phyloP scores from a whole-genome alignment of 352 stramenopile species.

The Phytopythium kandeliae region DNA sequence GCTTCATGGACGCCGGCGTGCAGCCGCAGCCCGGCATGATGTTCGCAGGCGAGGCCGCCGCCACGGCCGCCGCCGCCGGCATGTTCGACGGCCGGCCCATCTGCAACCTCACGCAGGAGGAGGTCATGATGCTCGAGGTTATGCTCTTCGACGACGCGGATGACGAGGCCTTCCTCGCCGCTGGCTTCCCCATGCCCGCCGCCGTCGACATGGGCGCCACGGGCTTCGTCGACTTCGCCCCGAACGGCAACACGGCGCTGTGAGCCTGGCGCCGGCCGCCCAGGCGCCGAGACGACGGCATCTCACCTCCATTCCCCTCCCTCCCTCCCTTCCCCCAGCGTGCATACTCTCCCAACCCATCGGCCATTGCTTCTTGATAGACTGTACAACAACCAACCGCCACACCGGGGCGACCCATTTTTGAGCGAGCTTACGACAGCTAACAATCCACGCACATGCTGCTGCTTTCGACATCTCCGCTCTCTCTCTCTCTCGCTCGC shows the following conservation, averaged over 20 bases:
- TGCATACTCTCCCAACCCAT: background rate
- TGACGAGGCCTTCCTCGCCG: constrained; percentile 15
- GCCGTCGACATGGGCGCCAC: background rate
- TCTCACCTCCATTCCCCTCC: too few relatives aligned
- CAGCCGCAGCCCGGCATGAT: constrained; percentile 9
- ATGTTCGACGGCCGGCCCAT: constrained; percentile 37
- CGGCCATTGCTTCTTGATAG: constrained; percentile 23
- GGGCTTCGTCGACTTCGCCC: constrained; percentile 6
- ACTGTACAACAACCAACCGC: constrained; percentile 26
- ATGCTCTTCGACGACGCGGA: constrained; percentile 42
- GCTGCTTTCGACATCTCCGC: too few relatives aligned
- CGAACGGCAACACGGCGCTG: constrained; percentile 24
- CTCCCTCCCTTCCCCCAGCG: too few relatives aligned
- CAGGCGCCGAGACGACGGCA: constrained; percentile 3
- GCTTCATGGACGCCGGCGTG: constrained; percentile 33
- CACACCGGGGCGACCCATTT: background rate
- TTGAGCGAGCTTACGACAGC: background rate
- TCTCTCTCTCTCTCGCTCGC: too few relatives aligned
- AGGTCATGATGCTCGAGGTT: constrained; percentile 35
- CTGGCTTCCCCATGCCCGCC: constrained; percentile 7
- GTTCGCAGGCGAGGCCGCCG: constrained; percentile 4
- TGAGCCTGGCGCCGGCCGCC: constrained; percentile 2
- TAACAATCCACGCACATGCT: too few relatives aligned
- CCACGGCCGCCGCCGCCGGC: background rate
- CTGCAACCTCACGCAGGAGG: constrained; percentile 33